Base-by-base conservation (phyloP, 2,329 filamentous ascomycete genomes). In the Stachybotrys chlorohalonatus region DNA sequence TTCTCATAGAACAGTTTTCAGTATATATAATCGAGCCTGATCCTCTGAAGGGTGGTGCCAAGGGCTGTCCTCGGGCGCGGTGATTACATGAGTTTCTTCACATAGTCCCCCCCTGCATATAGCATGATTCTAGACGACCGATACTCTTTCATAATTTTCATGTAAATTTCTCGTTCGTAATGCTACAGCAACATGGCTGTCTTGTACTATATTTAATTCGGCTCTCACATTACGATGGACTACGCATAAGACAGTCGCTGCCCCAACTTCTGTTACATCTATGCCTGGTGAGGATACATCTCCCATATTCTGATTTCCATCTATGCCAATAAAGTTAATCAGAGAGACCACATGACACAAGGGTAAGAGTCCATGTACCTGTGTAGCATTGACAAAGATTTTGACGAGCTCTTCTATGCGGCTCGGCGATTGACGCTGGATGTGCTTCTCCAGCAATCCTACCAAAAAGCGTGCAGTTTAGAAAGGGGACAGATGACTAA, bases 311-410 rank as follows among this genome's bases (percentile, higher is more conserved):
- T 76, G 63, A 78, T 77, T 57, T 80, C 77, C 75, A 80, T 77
- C 76, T 79, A 32, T 7, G 8, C 13, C 36, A 42, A 42, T 13
- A 13, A 3, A 42, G 8, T 9, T 9, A 42, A 42, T 42, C 36
- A 5, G 8, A 42, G 36, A 42, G 9, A 9, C 36, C 8, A 42
- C 9, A 42, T 9, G 8, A 42, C 8, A 42, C 8, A 5, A 13
- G 36, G 36, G 6, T 42, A 42, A 42, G 6, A 42, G 36, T 13
- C 13, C 36, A 24, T 24, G 71, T 68, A 90, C 88, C 76, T 86
- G 88, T 15, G 90, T 95, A n/a, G 87, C 90, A 62, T 91, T 87
- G 50, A 91, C 83, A 65, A 96, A 96, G 52, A 96, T 90, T 59
- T 82, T 78, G 49, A 93, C 83, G 52, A 97, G 73, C 66, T 95